phyloP scores from a whole-genome alignment of 129 eudicot species.

The Tagetes patula region DNA sequence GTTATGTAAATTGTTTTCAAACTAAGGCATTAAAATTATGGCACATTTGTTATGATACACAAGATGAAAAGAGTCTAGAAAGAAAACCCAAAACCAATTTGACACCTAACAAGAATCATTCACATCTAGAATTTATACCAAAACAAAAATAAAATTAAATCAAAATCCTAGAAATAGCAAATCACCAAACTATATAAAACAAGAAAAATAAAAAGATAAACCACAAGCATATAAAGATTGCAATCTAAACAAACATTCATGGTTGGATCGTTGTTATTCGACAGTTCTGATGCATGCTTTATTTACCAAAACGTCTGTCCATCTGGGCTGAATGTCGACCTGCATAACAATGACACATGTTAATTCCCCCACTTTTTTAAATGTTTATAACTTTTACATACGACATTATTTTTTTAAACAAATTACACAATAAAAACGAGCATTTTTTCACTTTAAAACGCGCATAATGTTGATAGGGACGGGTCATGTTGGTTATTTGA shows the following conservation, averaged over 20 bases:
- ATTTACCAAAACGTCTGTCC: slow-evolving; percentile 28
- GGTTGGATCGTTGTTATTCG: not conserved
- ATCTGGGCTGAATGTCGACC: slow-evolving; percentile 20
- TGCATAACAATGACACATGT: not conserved
- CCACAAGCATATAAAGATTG: not conserved
- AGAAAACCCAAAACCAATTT: slow-evolving; percentile 6
- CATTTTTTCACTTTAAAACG: too few relatives aligned
- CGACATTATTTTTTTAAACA: too few relatives aligned
- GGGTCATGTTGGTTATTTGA: not conserved
- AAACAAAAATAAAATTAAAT: slow-evolving; percentile 5
- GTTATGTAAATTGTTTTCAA: not conserved
- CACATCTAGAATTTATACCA: slow-evolving; percentile 11
- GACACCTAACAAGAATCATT: not conserved
- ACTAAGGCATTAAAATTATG: not conserved
- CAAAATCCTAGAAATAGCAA: slow-evolving; percentile 27
- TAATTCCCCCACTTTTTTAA: too few relatives aligned
- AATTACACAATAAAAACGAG: too few relatives aligned
- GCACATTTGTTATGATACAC: not conserved
- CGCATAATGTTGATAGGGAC: too few relatives aligned
- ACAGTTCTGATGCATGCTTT: slow-evolving; percentile 4
- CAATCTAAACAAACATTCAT: slow-evolving; percentile 6
- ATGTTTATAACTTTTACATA: too few relatives aligned
- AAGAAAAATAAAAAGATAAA: not conserved
- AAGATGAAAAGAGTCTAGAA: not conserved
- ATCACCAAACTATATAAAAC: slow-evolving; percentile 22